phyloP scores from a whole-genome alignment of 2,329 filamentous ascomycete genomes.

The Myriosclerotinia curreyana region DNA sequence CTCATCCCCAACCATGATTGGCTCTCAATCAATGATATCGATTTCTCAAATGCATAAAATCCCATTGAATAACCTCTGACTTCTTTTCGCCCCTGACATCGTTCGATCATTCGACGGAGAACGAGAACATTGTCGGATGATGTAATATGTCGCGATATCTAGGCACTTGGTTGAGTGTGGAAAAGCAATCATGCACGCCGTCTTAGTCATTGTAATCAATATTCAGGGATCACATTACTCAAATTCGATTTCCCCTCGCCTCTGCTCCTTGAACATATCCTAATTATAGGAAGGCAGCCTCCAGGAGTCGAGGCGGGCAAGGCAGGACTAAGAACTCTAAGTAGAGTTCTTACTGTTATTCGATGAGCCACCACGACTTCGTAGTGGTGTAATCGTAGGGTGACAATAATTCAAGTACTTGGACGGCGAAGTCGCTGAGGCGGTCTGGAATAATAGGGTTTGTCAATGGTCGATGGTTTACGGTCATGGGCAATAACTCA shows the following conservation, averaged over 20 bases:
- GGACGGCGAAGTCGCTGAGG: slow-evolving; percentile 15
- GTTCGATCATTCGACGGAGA: not conserved
- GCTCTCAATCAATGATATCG: too few relatives aligned
- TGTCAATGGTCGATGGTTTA: not conserved
- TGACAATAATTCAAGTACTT: not conserved
- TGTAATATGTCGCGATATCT: not conserved
- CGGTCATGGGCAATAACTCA: not conserved
- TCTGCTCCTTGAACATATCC: slow-evolving; percentile 2
- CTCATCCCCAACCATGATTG: not conserved
- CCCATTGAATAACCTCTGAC: not conserved
- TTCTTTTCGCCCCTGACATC: not conserved
- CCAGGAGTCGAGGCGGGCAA: not conserved
- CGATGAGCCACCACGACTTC: slow-evolving; percentile 16
- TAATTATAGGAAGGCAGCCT: not conserved
- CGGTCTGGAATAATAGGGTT: not conserved
- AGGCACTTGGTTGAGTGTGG: not conserved
- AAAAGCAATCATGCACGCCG: slow-evolving; percentile 1
- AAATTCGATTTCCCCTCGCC: not conserved
- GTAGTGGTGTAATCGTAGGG: not conserved
- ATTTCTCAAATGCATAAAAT: not conserved
- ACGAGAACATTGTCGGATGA: not conserved
- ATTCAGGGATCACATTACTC: not conserved
- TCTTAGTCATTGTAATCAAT: slow-evolving; percentile 2
- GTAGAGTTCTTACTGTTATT: slow-evolving; percentile 16
- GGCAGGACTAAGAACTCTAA: slow-evolving; percentile 3